A percentile compares a stretch with the other conserved stretches of the same genome.
These are phyloP conservation scores for Suhomyces wounanorum DNA, from an alignment of 1,139 yeast genomes.

Conservation along the genomic window DNA sequence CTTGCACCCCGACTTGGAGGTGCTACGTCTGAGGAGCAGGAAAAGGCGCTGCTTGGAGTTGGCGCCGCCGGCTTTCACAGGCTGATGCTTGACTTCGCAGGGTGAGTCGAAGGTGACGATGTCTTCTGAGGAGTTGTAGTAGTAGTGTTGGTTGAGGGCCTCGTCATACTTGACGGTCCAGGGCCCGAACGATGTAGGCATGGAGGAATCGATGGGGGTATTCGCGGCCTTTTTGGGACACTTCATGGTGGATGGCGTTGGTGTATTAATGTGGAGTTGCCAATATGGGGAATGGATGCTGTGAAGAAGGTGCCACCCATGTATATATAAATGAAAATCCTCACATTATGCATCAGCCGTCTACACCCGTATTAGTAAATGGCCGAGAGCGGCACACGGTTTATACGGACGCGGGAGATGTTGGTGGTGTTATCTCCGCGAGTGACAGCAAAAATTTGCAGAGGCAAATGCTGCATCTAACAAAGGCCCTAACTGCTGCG, in stretches of 20 bases:
- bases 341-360: not conserved
- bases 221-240: not conserved
- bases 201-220: not conserved
- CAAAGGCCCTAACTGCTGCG: not conserved
- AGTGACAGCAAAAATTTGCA: constrained; percentile 3
- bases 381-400: not conserved
- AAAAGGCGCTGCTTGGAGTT: constrained; percentile 7
- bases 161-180: constrained; percentile 34
- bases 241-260: not conserved
- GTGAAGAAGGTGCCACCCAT: not conserved
- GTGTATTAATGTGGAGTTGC: not conserved
- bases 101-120: constrained; percentile 44
- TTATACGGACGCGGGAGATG: constrained; percentile 2
- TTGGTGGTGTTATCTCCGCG: constrained; percentile 5
- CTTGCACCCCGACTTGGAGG: not conserved
- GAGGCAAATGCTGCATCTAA: not conserved
- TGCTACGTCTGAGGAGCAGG: constrained; percentile 8
- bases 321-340: not conserved
- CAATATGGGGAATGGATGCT: not conserved
- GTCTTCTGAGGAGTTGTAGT: constrained; percentile 33
- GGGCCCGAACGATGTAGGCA: not conserved
- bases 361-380: not conserved
- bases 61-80: not conserved
- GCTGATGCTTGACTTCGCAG: constrained; percentile 35
- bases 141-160: constrained; percentile 40